phyloP scores from a whole-genome alignment of 306 rosid species.

The Citrullus amarus region DNA sequence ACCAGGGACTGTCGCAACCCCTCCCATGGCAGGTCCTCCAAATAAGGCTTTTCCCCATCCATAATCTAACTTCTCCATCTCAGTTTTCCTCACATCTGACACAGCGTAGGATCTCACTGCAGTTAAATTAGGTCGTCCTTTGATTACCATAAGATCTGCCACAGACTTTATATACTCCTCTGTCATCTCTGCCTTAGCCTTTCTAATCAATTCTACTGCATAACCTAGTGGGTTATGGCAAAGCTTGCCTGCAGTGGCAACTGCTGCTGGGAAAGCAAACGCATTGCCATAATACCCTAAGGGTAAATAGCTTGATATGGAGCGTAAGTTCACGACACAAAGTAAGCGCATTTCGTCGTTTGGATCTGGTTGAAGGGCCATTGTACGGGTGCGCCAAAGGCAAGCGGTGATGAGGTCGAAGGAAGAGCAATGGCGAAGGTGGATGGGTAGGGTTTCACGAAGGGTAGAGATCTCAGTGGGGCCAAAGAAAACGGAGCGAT shows the following conservation, averaged over 20 bases:
- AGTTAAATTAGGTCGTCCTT: slow-evolving; percentile 6
- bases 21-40: neutral
- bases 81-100: slow-evolving; percentile 9
- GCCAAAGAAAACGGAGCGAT: neutral
- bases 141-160: slow-evolving; percentile 20
- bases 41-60: slow-evolving; percentile 40
- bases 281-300: slow-evolving; percentile 25
- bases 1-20: slow-evolving; percentile 10
- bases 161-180: slow-evolving; percentile 30
- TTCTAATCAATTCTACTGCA: slow-evolving; percentile 17
- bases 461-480: neutral
- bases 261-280: neutral
- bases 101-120: neutral
- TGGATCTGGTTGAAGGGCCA: neutral
- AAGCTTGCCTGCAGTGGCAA: neutral
- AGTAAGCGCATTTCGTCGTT: neutral
- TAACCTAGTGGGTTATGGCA: slow-evolving; percentile 7
- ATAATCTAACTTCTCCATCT: slow-evolving; percentile 11
- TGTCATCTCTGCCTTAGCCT: slow-evolving; percentile 3
- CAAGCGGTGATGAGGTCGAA: slow-evolving; percentile 13
- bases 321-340: neutral
- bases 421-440: neutral
- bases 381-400: slow-evolving; percentile 10
- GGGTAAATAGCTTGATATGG: slow-evolving; percentile 10
- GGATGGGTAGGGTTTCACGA: neutral